Evolutionary conservation across 2,329 filamentous ascomycete genomes (phyloP).

Genomic region (Phyllosticta citrichinensis): DNA sequence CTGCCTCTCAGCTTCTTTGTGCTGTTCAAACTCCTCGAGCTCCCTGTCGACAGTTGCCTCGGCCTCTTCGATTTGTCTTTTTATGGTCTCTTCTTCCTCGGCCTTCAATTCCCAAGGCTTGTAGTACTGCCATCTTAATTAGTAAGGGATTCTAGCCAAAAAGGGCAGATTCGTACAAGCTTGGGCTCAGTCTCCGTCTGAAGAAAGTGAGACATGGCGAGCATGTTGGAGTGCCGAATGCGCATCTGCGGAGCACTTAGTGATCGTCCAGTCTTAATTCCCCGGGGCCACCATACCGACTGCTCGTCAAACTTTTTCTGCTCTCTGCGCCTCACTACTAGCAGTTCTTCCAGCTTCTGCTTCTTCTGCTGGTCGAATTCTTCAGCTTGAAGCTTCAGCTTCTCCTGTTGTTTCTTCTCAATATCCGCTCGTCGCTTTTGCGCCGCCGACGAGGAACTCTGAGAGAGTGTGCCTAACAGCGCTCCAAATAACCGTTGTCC

Average conservation of each 20-base stretch:
- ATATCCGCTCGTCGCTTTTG: conserved; percentile 67
- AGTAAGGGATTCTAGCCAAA: not conserved
- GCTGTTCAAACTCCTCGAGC: conserved; percentile 48
- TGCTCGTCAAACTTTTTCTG: conserved; percentile 67
- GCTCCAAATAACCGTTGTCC: conserved; percentile 80
- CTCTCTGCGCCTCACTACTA: conserved; percentile 52
- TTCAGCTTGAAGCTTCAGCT: conserved; percentile 59
- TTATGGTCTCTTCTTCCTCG: conserved; percentile 61
- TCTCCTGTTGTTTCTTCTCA: conserved; percentile 71
- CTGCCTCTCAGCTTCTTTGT: conserved; percentile 18
- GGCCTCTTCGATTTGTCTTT: conserved; percentile 57
- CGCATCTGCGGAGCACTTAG: conserved; percentile 49
- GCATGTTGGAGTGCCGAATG: conserved; percentile 61
- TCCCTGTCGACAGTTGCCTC: conserved; percentile 57
- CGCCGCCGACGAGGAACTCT: conserved; percentile 48
- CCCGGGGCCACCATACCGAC: conserved; percentile 47
- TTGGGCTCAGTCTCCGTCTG: conserved; percentile 60
- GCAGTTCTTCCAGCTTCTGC: conserved; percentile 55
- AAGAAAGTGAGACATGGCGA: conserved; percentile 62
- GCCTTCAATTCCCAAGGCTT: conserved; percentile 67
- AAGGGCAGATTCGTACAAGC: conserved; percentile 49
- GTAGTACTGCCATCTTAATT: conserved; percentile 55
- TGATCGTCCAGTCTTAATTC: conserved; percentile 8
- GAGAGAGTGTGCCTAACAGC: conserved; percentile 66
- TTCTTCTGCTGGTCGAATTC: conserved; percentile 60